phyloP scores from a whole-genome alignment of 116 monocot species.

The Phalaenopsis hybrid region DNA sequence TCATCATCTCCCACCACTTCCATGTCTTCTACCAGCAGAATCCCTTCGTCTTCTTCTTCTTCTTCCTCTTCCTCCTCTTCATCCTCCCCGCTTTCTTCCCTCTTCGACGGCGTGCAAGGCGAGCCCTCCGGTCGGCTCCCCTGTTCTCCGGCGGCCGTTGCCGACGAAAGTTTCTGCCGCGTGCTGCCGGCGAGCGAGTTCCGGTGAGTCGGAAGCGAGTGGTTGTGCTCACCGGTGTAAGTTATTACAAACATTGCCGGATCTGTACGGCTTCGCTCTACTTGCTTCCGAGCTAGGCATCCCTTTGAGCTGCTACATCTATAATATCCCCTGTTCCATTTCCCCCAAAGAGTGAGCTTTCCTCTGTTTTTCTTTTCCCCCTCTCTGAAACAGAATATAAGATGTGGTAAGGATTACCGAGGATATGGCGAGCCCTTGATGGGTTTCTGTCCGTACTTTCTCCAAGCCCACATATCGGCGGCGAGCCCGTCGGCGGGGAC shows the following conservation, averaged over 20 bases:
- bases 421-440: constrained; percentile 55
- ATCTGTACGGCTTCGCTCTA: constrained; percentile 28
- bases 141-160: background rate
- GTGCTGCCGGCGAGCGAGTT: constrained; percentile 49
- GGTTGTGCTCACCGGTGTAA: constrained; percentile 46
- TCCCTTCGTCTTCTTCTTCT: constrained; percentile 13
- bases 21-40: constrained; percentile 15
- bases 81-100: background rate
- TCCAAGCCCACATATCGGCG: constrained; percentile 49
- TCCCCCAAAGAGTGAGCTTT: background rate
- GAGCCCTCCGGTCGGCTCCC: background rate
- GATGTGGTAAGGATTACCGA: constrained; percentile 9
- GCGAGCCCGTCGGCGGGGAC: constrained; percentile 46
- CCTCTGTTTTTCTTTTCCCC: constrained; percentile 2
- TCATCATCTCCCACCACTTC: constrained; percentile 21
- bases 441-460: constrained; percentile 47
- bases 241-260: constrained; percentile 31
- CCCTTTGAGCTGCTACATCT: constrained; percentile 46
- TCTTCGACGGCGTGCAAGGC: background rate
- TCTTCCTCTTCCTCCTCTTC: constrained; percentile 13
- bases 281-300: constrained; percentile 37
- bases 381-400: background rate
- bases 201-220: constrained; percentile 36
- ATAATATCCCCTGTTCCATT: constrained; percentile 32
- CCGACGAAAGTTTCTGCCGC: constrained; percentile 17